Conservation (phyloP, 768 basidiomycete genomes). For the Agrocybe chaxingu region DNA sequence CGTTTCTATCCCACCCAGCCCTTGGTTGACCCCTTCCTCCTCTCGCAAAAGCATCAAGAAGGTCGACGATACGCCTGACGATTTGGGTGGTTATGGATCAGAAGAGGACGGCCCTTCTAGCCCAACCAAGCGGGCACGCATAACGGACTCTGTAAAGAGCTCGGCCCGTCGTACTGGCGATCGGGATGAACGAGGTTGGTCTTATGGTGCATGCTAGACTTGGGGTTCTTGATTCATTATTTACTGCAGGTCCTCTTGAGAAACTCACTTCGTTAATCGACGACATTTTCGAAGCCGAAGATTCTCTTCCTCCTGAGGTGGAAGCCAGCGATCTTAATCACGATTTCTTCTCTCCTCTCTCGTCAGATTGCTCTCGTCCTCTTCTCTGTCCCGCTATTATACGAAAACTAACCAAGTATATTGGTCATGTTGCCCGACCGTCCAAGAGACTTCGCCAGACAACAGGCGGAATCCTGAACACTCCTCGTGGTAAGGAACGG, state of each 20-base stretch:
- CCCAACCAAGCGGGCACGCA: constrained; percentile 23
- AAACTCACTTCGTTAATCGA: constrained; percentile 76
- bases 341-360: constrained; percentile 64
- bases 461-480: constrained; percentile 34
- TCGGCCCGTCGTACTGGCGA: constrained; percentile 66
- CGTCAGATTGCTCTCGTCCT: constrained; percentile 55
- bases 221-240: not conserved
- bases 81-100: constrained; percentile 59
- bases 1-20: constrained; percentile 42
- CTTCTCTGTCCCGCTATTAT: constrained; percentile 56
- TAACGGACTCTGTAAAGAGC: constrained; percentile 38
- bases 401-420: constrained; percentile 66
- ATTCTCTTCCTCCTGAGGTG: constrained; percentile 31
- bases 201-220: not conserved
- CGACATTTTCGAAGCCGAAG: constrained; percentile 89
- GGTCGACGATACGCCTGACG: constrained; percentile 32
- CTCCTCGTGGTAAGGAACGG: constrained; percentile 49
- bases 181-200: constrained; percentile 70
- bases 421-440: constrained; percentile 65
- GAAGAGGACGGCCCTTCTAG: constrained; percentile 39
- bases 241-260: constrained; percentile 57
- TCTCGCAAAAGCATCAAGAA: constrained; percentile 27
- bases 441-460: constrained; percentile 61
- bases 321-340: constrained; percentile 69
- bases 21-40: constrained; percentile 44